These are phyloP conservation scores for Ceratocystis papillata DNA, from an alignment of 2,329 filamentous ascomycete species.

Conservation along the genomic window DNA sequence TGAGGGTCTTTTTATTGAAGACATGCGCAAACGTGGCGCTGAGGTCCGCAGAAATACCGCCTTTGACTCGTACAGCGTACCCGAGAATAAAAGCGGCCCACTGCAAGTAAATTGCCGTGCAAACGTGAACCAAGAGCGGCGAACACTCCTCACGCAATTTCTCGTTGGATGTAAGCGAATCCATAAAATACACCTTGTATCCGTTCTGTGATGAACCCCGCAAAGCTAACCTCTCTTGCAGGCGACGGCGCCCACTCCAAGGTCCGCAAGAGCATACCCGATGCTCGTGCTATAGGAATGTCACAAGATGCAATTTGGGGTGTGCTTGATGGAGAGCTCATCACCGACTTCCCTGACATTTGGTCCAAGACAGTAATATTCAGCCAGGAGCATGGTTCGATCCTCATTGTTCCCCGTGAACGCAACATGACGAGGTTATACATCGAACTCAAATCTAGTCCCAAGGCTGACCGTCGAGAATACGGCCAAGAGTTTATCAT, in stretches of 20 bases:
- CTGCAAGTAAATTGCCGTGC: slow-evolving; percentile 43
- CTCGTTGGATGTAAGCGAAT: slow-evolving; percentile 51
- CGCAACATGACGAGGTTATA: slow-evolving; percentile 57
- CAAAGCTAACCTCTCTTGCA: slow-evolving; percentile 26
- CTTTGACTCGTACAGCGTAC: slow-evolving; percentile 48
- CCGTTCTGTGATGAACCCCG: background rate
- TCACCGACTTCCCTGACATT: slow-evolving; percentile 63
- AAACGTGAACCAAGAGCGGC: slow-evolving; percentile 42
- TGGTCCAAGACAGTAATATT: slow-evolving; percentile 64
- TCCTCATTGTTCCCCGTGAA: slow-evolving; percentile 64
- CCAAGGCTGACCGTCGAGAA: slow-evolving; percentile 35
- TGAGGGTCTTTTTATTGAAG: slow-evolving; percentile 58
- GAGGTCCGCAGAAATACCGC: slow-evolving; percentile 53
- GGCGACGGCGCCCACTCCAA: slow-evolving; percentile 62
- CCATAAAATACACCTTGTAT: background rate
- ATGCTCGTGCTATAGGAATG: slow-evolving; percentile 44
- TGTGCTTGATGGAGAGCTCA: slow-evolving; percentile 58
- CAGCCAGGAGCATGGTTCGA: slow-evolving; percentile 55
- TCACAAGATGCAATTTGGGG: slow-evolving; percentile 53
- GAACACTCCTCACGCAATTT: slow-evolving; percentile 48
- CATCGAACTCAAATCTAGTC: slow-evolving; percentile 43
- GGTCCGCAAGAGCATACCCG: slow-evolving; percentile 54
- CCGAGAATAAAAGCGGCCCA: slow-evolving; percentile 36
- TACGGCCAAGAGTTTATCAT: slow-evolving; percentile 59
- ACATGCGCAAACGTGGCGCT: slow-evolving; percentile 53